Base-by-base conservation (phyloP, 495 filamentous ascomycete genomes). In the Durotheca rogersii region DNA sequence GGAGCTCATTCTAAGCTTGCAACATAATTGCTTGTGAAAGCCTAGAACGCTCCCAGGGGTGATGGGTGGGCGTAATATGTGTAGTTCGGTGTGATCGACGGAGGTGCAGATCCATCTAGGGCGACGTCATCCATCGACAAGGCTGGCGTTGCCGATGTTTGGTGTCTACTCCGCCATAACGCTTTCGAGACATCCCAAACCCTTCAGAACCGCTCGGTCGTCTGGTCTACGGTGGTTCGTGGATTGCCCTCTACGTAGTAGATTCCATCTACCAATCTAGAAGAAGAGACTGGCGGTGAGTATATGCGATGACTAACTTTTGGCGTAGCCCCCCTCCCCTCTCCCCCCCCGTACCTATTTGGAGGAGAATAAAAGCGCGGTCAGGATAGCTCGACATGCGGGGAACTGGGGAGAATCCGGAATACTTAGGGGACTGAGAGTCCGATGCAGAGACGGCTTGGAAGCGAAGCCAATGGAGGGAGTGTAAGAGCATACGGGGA, bases 201-300 rank as follows among this genome's bases (percentile, higher is more conserved):
- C 27, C 17, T 17, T 38, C 7, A 16, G 27, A 14, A 37, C 41
- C 23, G 41, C 33, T 25, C 40, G 32, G 39, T 34, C 18, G 49
- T 53, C 43, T 23, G 52, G 27, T n/a, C n/a, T n/a, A n/a, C n/a
- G n/a, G n/a, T n/a, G n/a, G n/a, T n/a, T n/a, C n/a, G n/a, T n/a
- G n/a, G n/a, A n/a, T n/a, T n/a, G n/a, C n/a, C n/a, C n/a, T n/a
- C n/a, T n/a, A n/a, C n/a, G n/a, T n/a, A n/a, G n/a, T n/a, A n/a
- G n/a, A n/a, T n/a, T n/a, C n/a, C n/a, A n/a, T 35, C 18, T 35
- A 38, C 42, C 48, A 29, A 20, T 43, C 39, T 42, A 53, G 32
- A 46, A 48, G 29, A n/a, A 36, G 45, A 51, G 56, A 59, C 50
- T 59, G 56, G 56, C 56, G 56, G 56, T 59, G 56, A 59, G 45